Evolutionary conservation across 352 stramenopile genomes (phyloP).

Genomic region (Aphanomyces stellatus): DNA sequence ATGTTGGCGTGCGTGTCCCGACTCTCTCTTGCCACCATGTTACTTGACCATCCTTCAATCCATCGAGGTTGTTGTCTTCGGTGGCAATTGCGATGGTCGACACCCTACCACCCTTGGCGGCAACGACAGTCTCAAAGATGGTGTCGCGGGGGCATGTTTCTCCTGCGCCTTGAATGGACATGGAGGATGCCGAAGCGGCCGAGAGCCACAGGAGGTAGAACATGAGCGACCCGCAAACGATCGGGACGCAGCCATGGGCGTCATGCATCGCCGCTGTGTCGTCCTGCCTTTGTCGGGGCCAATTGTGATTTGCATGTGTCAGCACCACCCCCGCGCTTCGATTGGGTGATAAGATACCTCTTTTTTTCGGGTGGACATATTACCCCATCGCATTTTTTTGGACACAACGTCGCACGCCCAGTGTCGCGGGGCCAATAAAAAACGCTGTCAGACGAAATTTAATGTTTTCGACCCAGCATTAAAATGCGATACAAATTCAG

Average conservation of each 20-base stretch:
- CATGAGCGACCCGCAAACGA: neutral
- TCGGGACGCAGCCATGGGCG: neutral
- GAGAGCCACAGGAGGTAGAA: slow-evolving; percentile 7
- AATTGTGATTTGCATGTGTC: no score
- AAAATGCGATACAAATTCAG: no score
- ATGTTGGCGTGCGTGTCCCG: neutral
- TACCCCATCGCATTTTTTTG: no score
- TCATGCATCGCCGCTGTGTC: neutral
- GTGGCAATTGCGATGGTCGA: neutral
- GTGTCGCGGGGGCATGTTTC: neutral
- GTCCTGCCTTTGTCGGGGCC: no score
- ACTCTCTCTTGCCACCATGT: no score
- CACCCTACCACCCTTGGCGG: neutral
- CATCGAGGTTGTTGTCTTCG: neutral
- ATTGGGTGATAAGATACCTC: no score
- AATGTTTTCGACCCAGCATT: no score
- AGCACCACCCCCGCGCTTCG: no score
- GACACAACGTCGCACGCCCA: no score
- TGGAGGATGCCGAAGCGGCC: neutral
- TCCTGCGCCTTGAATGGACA: neutral
- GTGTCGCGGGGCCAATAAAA: no score
- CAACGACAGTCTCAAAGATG: neutral
- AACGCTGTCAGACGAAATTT: no score
- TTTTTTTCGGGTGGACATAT: no score
- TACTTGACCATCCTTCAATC: neutral